Conservation (phyloP, 2,329 filamentous ascomycete species). For the Neofusicoccum umdonicola region DNA sequence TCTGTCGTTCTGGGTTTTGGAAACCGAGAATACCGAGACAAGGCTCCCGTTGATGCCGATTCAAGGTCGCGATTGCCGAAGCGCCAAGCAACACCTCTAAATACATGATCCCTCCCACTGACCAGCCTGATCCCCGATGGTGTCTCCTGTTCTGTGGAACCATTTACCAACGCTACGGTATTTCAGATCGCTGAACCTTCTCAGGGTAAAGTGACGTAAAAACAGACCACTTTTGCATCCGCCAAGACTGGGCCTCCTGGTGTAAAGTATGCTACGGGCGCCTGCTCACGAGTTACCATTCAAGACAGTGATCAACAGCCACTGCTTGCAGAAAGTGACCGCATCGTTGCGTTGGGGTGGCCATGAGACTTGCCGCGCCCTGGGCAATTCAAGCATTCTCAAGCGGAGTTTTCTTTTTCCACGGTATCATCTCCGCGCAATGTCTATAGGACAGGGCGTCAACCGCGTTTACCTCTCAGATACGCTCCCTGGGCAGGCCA, state of each 20-base stretch:
- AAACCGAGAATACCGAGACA: neutral
- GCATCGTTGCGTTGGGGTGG: neutral
- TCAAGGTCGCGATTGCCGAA: neutral
- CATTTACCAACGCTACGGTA: neutral
- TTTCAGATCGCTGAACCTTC: neutral
- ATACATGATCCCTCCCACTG: neutral
- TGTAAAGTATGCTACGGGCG: neutral
- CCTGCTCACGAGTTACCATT: neutral
- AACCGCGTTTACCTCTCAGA: neutral
- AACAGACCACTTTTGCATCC: neutral
- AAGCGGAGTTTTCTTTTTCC: neutral
- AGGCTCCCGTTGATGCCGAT: neutral
- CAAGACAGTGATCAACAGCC: neutral
- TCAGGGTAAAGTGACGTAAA: neutral
- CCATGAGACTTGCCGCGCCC: neutral
- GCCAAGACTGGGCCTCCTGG: neutral
- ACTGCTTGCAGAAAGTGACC: neutral
- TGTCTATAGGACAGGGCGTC: too few relatives aligned
- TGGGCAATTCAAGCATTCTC: neutral
- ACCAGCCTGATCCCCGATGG: neutral
- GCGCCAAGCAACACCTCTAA: neutral
- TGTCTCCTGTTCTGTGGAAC: neutral
- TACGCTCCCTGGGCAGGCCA: neutral
- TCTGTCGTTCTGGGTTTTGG: neutral
- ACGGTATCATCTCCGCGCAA: too few relatives aligned